Evolutionary conservation across 345 rosid species (phyloP).

Genomic region (Microcos paniculata): DNA sequence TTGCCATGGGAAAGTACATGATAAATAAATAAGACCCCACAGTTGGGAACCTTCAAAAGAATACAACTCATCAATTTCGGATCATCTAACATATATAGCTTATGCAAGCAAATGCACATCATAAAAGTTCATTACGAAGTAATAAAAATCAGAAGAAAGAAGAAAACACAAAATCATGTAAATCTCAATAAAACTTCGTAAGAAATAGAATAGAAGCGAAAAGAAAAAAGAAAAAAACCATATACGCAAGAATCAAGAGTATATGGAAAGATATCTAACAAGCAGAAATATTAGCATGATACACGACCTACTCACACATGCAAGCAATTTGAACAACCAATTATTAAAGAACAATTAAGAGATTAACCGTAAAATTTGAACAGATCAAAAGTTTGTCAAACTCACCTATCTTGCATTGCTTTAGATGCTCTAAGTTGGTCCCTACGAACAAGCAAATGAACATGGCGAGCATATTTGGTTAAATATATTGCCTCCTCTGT

Average conservation of each 20-base stretch:
- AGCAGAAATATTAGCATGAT: not conserved
- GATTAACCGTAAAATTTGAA: not conserved
- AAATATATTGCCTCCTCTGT: slow-evolving; percentile 95
- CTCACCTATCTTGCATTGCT: slow-evolving; percentile 99
- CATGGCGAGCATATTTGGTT: slow-evolving; percentile 94
- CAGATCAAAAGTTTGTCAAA: slow-evolving; percentile 5
- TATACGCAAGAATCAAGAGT: not conserved
- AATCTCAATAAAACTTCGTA: not conserved
- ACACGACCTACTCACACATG: not conserved
- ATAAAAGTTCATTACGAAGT: no score
- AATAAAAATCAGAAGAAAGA: not conserved
- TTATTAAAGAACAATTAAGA: not conserved
- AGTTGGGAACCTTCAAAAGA: no score
- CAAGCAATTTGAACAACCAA: not conserved
- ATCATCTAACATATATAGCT: not conserved
- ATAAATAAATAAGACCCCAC: no score
- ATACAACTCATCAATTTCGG: not conserved
- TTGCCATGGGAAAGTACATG: no score
- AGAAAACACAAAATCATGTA: not conserved
- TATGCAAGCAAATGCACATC: no score
- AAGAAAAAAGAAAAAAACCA: no score
- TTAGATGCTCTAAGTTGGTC: slow-evolving; percentile 87
- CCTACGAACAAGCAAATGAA: slow-evolving; percentile 91
- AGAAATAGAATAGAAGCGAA: not conserved
- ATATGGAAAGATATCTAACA: not conserved